These are phyloP conservation scores for Fusarium nanum DNA, from an alignment of 2,329 filamentous ascomycete genomes.

Conservation along the genomic window DNA sequence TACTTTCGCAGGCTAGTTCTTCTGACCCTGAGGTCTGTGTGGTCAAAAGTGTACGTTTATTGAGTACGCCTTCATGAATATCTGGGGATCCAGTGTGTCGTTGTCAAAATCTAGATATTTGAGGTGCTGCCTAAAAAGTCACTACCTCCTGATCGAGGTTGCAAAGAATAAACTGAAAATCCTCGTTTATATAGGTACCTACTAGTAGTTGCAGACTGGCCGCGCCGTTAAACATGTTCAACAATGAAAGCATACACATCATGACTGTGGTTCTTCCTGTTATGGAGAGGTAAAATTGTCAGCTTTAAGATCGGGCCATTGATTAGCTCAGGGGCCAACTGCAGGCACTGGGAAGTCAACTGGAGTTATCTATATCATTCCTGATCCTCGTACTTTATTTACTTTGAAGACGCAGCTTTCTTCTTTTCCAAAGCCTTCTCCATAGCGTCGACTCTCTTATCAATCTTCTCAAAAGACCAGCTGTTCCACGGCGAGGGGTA, in stretches of 20 bases:
- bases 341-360: too few species aligned
- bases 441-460: constrained; percentile 51
- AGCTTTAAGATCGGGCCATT: too few species aligned
- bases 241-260: neutral
- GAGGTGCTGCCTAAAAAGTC: too few species aligned
- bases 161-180: neutral
- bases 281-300: too few species aligned
- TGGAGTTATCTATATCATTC: neutral
- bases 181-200: neutral
- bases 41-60: too few species aligned
- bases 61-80: accelerated
- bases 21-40: too few species aligned
- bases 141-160: neutral
- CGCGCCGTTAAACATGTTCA: neutral
- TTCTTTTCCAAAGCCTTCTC: constrained; percentile 43
- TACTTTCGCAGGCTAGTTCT: too few species aligned
- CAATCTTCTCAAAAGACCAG: constrained; percentile 56
- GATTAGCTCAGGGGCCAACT: too few species aligned
- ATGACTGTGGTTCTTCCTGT: neutral
- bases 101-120: too few species aligned
- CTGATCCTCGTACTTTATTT: constrained; percentile 1
- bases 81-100: too few species aligned
- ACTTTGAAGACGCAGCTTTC: constrained; percentile 1
- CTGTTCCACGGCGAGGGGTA: constrained; percentile 51
- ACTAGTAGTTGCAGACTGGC: neutral